A percentile compares a stretch with the other conserved stretches of the same genome.
phyloP scores from a whole-genome alignment of 1,284 basidiomycete species.

The Tausonia pullulans region DNA sequence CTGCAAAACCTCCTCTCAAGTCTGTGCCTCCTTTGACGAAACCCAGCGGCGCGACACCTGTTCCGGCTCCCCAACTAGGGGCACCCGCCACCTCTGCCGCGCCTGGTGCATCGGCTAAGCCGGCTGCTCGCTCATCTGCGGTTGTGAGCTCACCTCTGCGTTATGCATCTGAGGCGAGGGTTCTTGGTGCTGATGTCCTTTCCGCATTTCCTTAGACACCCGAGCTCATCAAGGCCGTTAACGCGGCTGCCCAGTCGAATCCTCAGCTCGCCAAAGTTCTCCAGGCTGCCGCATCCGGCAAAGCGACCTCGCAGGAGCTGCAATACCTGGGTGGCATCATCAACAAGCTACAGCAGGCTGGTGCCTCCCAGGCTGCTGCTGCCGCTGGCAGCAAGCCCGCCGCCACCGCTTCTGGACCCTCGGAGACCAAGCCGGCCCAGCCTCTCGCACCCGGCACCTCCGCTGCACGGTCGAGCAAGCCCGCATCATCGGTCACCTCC shows the following conservation, averaged over 20 bases:
- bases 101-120: too few species aligned
- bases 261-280: slow-evolving; percentile 52
- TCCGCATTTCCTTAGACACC: slow-evolving; percentile 44
- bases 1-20: too few species aligned
- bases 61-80: too few species aligned
- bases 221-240: slow-evolving; percentile 50
- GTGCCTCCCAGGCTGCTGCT: not conserved
- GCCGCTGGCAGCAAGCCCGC: not conserved
- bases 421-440: not conserved
- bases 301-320: slow-evolving; percentile 50
- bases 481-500: not conserved
- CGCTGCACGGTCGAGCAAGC: too few species aligned
- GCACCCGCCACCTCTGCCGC: too few species aligned
- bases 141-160: too few species aligned
- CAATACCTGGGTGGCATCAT: slow-evolving; percentile 53
- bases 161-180: too few species aligned
- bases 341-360: slow-evolving; percentile 27
- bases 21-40: too few species aligned
- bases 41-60: too few species aligned
- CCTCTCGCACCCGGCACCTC: not conserved
- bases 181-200: slow-evolving; percentile 28
- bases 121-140: too few species aligned
- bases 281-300: slow-evolving; percentile 47
- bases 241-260: slow-evolving; percentile 49
- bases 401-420: not conserved